These are phyloP conservation scores for Pleurotus djamor DNA, from an alignment of 768 basidiomycete species.

Conservation along the genomic window DNA sequence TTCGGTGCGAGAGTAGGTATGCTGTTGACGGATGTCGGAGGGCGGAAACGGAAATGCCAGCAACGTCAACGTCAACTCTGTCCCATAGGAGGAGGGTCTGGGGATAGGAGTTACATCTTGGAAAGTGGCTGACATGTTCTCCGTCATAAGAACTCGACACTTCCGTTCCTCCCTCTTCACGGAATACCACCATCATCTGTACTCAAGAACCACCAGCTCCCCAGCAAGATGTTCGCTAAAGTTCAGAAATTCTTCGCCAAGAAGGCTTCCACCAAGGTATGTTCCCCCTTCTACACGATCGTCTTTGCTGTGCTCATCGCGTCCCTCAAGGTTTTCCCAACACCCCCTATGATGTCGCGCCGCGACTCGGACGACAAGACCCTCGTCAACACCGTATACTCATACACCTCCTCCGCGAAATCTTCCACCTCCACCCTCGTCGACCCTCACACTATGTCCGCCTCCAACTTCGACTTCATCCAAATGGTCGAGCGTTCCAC, in stretches of 20 bases:
- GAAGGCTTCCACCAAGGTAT: neutral
- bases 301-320: neutral
- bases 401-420: neutral
- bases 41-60: too few species aligned
- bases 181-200: neutral
- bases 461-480: neutral
- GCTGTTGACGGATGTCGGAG: too few species aligned
- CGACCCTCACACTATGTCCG: neutral
- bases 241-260: neutral
- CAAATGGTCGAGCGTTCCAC: neutral
- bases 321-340: neutral
- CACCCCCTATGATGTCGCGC: neutral
- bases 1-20: too few species aligned
- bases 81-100: too few species aligned
- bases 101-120: neutral
- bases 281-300: neutral
- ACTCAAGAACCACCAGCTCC: neutral
- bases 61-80: too few species aligned
- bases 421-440: neutral
- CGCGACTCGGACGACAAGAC: neutral
- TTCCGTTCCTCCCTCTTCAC: neutral
- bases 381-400: neutral
- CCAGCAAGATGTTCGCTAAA: neutral
- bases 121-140: neutral
- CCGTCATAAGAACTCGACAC: neutral